phyloP scores from a whole-genome alignment of 257 asterid species.

The Solanum arcanum region DNA sequence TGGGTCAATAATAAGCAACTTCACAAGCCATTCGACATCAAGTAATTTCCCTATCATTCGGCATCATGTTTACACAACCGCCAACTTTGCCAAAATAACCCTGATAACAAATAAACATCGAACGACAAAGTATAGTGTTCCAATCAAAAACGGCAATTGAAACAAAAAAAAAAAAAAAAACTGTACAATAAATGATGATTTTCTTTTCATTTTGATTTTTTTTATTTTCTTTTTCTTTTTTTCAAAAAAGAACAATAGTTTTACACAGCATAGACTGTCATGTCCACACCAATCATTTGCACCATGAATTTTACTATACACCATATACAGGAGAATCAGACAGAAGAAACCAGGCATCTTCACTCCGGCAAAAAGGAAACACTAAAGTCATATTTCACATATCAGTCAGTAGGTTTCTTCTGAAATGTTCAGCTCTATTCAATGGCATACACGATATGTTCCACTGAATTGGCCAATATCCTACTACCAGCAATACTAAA shows the following conservation, averaged over 20 bases:
- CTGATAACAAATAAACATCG: neutral
- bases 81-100: neutral
- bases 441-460: neutral
- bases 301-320: conserved; percentile 26
- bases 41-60: neutral
- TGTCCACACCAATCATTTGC: conserved; percentile 17
- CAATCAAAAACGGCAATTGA: neutral
- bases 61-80: neutral
- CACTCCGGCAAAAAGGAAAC: conserved; percentile 5
- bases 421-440: neutral
- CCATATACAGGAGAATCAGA: conserved; percentile 14
- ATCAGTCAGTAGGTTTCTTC: conserved; percentile 19
- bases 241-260: neutral
- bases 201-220: neutral
- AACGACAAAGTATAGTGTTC: neutral
- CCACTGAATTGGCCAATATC: neutral
- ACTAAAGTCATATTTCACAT: conserved; percentile 11
- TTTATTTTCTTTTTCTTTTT: neutral
- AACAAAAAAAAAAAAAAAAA: neutral
- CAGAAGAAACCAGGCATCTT: conserved; percentile 10
- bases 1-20: neutral
- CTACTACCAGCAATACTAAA: neutral
- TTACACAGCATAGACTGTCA: conserved; percentile 3
- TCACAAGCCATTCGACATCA: neutral
- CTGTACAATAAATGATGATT: neutral